Evolutionary conservation across 257 asterid species (phyloP), one percentile per base, ranked within the genome.

Genomic region (Mitragyna speciosa): DNA sequence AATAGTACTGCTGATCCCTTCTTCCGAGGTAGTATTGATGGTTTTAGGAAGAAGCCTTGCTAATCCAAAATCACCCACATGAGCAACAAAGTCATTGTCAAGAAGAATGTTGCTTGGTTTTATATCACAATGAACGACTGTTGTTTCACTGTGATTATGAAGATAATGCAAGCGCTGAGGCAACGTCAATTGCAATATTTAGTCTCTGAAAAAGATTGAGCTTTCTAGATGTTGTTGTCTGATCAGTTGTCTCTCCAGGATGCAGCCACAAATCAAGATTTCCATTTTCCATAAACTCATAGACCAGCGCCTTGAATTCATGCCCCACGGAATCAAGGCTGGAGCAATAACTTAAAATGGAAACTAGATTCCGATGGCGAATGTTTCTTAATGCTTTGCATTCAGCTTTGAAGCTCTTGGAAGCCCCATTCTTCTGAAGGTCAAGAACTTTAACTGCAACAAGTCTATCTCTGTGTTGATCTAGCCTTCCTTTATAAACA

Each of bases 271-370:
- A 71, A 0, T 66, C 70, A 11, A 74, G 36, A 54, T 52, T 80
- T 3, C 79, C 83, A 24, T 80, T 80, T 36, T 39, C 76, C 83
- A 80, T 80, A 31, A 70, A 80, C 52, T 74, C 80, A 48, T 73
- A 80, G 56, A 75, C 71, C 30, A 79, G 22, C 5, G 80, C 83
- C 11, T 67, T 80, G 68, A 66, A 80, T 12, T 75, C 83, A 80
- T 66, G 31, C 8, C 80, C 80, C 43, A 36, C 41, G 67, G 36
- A 54, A 56, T 80, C 80, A 26, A 65, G 11, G 20, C 79, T 59
- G 17, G 79, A 80, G 49, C 75, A 80, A 63, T 79, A 68, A 11
- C 75, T 80, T 59, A 51, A 9, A 26, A 80, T 69, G 67, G 75
- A 73, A 20, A 80, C 63, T 24, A 80, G 80, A 67, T 80, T 80